Evolutionary conservation across 768 basidiomycete genomes (phyloP), one percentile per base, ranked within the genome.

Genomic region (Rhodotorula babjevae): DNA sequence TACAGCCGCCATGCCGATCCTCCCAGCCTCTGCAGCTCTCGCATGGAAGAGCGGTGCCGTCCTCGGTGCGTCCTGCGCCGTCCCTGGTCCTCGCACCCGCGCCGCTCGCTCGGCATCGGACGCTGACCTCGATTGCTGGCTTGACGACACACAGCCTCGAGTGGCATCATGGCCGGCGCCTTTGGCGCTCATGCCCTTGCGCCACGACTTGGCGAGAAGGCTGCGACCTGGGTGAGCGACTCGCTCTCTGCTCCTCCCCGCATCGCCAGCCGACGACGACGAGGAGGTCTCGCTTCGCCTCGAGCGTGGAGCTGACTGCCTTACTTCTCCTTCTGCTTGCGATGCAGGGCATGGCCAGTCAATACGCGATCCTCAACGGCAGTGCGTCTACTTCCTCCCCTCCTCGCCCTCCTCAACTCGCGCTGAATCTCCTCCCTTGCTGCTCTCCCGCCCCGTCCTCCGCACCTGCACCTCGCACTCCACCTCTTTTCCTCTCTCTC

Each of bases 1-100:
- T 27, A 21, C 46, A 8, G 11, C 49, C 14, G 44, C 3, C 7
- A 74, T 74, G 73, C 73, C 73, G 21, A 33, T 70, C 49, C 21
- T 74, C 36, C 68, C 60, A 25, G 69, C 73, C 23, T 62, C 73
- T 6, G 49, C 73, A 14, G 55, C 66, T 0, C 63, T 74, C 33
- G 73, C 73, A 40, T 74, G 73, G 73, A 74, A 74, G 47, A 69
- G 69, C 25, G 73, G 73, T n/a, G 73, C 73, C n/a, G 21, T 65
- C 23, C 67, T 74, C 40, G 63, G 73, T 71, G 9, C 52, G 73
- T 55, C n/a, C 40, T 33, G 9, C 57, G 46, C 36, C 59, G 62
- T 29, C 33, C 25, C 36, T 36, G 36, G 36, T 25, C 3, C 47
- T 40, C 8, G 33, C 23, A 27, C 23, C 21, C 36, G 3, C 55